These are phyloP conservation scores for Paramecium pentaurelia DNA, from an alignment of 73 alveolate genomes.

Conservation along the genomic window DNA sequence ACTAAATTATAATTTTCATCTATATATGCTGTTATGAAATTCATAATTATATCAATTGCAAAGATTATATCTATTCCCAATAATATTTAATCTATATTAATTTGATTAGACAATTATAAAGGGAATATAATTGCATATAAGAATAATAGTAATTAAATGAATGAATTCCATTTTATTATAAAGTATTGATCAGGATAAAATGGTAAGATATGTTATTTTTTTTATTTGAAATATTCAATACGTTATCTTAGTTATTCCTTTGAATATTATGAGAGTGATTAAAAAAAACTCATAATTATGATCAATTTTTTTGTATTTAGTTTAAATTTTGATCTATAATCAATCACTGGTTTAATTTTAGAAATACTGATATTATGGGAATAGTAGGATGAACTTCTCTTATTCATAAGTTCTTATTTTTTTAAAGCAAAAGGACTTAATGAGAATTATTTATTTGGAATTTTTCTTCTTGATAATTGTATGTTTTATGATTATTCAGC, in stretches of 20 bases:
- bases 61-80: not conserved
- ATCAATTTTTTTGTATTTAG: not conserved
- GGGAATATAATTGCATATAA: not conserved
- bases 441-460: not conserved
- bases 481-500: not conserved
- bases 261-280: not conserved
- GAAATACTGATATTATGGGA: not conserved
- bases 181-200: conserved; percentile 6
- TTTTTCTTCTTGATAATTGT: not conserved
- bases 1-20: conserved; percentile 30
- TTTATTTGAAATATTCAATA: not conserved
- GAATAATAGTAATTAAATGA: not conserved
- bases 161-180: not conserved
- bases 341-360: not conserved
- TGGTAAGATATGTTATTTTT: not conserved
- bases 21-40: not conserved
- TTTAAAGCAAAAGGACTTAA: not conserved
- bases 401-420: not conserved
- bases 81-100: not conserved
- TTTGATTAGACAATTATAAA: not conserved
- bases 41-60: not conserved
- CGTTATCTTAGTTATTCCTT: not conserved
- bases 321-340: not conserved
- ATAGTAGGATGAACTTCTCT: not conserved
- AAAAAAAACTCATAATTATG: not conserved